phyloP scores from a whole-genome alignment of 108 stramenopile genomes.

The Pseudonitzschia multiseries region DNA sequence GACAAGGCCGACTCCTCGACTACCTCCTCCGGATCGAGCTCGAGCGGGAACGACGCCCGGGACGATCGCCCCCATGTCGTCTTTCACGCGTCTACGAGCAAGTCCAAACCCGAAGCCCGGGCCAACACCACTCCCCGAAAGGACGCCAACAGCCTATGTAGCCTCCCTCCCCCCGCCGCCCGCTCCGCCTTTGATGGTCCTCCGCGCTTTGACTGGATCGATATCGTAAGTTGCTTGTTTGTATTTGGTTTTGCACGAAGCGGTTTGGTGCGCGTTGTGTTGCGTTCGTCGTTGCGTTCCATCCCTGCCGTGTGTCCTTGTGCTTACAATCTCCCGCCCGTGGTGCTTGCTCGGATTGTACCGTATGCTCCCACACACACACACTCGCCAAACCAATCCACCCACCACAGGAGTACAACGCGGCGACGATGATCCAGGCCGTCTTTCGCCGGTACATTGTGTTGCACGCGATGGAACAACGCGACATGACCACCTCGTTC shows the following conservation, averaged over 20 bases:
- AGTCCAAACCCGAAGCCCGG: not conserved
- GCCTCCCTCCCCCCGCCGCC: slow-evolving; percentile 52
- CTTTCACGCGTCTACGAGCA: not conserved
- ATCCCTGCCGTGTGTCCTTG: not conserved
- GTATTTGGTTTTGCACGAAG: not conserved
- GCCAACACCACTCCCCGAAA: not conserved
- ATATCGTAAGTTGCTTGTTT: slow-evolving; percentile 63
- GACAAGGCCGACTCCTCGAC: not conserved
- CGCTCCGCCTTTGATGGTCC: slow-evolving; percentile 74
- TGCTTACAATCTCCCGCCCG: not conserved
- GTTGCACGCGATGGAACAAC: slow-evolving; percentile 47
- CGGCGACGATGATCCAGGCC: slow-evolving; percentile 76
- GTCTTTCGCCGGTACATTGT: slow-evolving; percentile 56
- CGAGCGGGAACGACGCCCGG: not conserved
- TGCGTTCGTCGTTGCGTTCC: not conserved
- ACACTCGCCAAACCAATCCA: no score
- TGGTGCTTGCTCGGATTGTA: no score
- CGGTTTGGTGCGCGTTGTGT: not conserved
- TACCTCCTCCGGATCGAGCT: not conserved
- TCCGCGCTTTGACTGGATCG: slow-evolving; percentile 88
- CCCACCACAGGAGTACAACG: slow-evolving; percentile 67
- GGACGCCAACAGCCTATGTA: slow-evolving; percentile 5
- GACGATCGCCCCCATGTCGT: not conserved
- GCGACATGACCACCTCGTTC: slow-evolving; percentile 54
- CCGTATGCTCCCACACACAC: no score